Base-by-base conservation (phyloP, 2,329 filamentous ascomycete genomes). In the Aureobasidium sp. region DNA sequence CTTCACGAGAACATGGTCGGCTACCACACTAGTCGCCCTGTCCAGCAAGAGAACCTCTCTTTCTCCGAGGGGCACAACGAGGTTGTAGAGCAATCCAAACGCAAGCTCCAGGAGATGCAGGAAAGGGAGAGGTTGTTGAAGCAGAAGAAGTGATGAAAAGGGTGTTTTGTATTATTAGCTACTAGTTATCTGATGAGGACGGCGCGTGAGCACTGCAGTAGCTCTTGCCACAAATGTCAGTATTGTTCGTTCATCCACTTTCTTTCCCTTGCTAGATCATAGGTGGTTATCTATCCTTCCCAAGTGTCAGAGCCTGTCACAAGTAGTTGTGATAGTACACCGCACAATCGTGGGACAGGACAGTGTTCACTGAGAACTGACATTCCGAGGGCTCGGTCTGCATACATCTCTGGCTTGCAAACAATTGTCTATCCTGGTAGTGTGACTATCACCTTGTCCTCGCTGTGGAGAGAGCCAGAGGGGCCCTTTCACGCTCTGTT, bases 41-140 rank as follows among this genome's bases (percentile, higher is more conserved):
- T 4, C 17, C 17, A 27, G 19, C 21, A 21, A 40, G 55, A 58
- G 15, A 58, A 38, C 17, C 21, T 49, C n/a, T 19, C 13, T 29
- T 29, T 29, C 3, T 17, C 13, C 11, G 17, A 25, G n/a, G 27
- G 27, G 4, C 17, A 19, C 38, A 21, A 38, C 29, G 38, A 46
- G 23, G 6, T 27, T n/a, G 47, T 60, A 11, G 46, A 60, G 29
- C 13, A 29, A 17, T 60, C 58, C 4, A 60, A n/a, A 29, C 49
- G 38, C 17, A 60, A 54, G 31, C 8, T 54, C 10, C 35, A 60
- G 31, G 37, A 45, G 31, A 51, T 60, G 47, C 23, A 29, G 15
- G 46, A 54, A 8, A 45, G 47, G 37, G 58, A 60, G 31, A 51
- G 15, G 21, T 13, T 47, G 55, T 11, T 58, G 21, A 58, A 58